A percentile compares a stretch with the other conserved stretches of the same genome.
These are phyloP conservation scores for Persicaria maculosa DNA, from an alignment of 148 eudicot genomes.

Conservation along the genomic window DNA sequence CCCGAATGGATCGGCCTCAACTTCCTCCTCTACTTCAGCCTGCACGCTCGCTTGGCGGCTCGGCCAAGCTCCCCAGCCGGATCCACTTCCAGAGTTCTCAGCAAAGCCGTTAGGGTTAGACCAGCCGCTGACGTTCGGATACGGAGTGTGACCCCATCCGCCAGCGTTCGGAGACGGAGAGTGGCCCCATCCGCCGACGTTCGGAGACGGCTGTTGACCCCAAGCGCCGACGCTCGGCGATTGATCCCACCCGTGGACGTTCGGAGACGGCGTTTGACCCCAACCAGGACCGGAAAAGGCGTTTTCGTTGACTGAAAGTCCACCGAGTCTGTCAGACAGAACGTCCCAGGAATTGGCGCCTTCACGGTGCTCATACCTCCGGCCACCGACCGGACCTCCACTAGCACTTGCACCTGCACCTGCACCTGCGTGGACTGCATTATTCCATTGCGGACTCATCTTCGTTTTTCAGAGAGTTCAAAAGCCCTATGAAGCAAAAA, in stretches of 20 bases:
- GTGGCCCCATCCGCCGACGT: neutral
- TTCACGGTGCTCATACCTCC: neutral
- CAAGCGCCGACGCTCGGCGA: no score
- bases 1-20: conserved; percentile 17
- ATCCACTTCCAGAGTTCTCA: neutral
- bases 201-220: neutral
- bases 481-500: neutral
- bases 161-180: neutral
- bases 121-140: neutral
- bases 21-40: conserved; percentile 1
- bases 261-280: neutral
- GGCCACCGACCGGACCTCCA: neutral
- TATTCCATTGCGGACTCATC: conserved; percentile 1
- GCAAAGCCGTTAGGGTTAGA: no score
- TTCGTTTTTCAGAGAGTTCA: neutral
- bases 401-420: neutral
- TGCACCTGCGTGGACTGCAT: neutral
- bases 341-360: neutral
- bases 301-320: neutral
- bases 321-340: neutral
- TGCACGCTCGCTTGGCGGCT: conserved; percentile 3
- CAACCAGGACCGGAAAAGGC: neutral
- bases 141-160: neutral
- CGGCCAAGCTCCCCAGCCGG: conserved; percentile 16
- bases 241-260: neutral